phyloP scores from a whole-genome alignment of 495 filamentous ascomycete species.

The Amphirosellinia nigrospora region DNA sequence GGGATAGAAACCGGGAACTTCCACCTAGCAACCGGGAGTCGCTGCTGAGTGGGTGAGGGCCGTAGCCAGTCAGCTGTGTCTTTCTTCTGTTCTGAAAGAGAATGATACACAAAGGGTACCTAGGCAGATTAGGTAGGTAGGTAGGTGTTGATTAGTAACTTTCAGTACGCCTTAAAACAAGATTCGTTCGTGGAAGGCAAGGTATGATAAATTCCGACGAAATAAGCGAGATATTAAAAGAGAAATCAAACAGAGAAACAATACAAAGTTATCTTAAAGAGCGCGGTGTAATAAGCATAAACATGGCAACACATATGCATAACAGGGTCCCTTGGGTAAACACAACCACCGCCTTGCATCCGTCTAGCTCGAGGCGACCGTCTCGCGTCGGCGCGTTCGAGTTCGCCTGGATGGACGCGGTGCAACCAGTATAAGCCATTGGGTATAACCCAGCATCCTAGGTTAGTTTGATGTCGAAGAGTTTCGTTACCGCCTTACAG shows the following conservation, averaged over 20 bases:
- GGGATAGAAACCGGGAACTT: neutral
- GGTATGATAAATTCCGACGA: neutral
- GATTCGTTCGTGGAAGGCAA: neutral
- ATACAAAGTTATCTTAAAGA: neutral
- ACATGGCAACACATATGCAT: neutral
- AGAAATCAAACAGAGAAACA: neutral
- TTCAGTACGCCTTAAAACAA: neutral
- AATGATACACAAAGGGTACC: neutral
- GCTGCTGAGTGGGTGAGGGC: neutral
- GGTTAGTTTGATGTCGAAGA: neutral
- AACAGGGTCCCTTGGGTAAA: neutral
- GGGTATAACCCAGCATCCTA: neutral
- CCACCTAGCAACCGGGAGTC: neutral
- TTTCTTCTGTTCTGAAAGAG: neutral
- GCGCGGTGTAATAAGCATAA: neutral
- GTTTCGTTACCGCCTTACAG: neutral
- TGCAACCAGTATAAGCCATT: constrained; percentile 1
- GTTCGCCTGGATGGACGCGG: constrained; percentile 13
- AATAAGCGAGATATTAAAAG: neutral
- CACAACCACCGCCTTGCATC: neutral
- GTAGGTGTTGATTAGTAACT: neutral
- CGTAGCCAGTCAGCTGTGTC: neutral
- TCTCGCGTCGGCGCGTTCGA: constrained; percentile 13
- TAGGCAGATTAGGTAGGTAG: too few species aligned
- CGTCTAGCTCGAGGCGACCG: neutral